Percentiles rank a stretch among this genome's conserved stretches.
phyloP scores from a whole-genome alignment of 768 basidiomycete species.

The Suillus sp. region DNA sequence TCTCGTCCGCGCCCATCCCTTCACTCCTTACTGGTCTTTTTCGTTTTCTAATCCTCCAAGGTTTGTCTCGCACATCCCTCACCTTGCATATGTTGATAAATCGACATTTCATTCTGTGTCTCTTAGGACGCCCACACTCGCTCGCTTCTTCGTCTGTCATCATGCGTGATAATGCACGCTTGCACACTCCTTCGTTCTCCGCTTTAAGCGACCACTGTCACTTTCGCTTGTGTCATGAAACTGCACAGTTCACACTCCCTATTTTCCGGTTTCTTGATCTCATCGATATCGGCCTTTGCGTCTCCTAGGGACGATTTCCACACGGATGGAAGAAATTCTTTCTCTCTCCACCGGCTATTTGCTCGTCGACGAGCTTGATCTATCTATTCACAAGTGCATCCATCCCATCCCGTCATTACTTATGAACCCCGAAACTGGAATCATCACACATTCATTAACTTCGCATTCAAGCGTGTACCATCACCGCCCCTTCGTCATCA shows the following conservation, averaged over 20 bases:
- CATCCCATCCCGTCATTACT: constrained; percentile 9
- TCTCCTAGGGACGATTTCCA: constrained; percentile 2
- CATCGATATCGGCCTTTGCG: background rate
- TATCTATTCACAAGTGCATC: constrained; percentile 5
- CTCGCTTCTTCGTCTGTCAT: constrained; percentile 14
- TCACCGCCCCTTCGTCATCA: background rate
- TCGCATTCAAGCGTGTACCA: constrained; percentile 1
- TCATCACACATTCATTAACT: constrained; percentile 9
- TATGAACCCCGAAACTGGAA: background rate
- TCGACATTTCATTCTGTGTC: background rate
- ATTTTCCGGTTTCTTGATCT: background rate
- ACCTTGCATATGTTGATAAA: background rate
- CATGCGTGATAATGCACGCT: constrained; percentile 7
- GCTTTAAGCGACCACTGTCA: background rate
- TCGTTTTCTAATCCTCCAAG: constrained; percentile 9
- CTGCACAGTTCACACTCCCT: constrained; percentile 6
- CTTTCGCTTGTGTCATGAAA: background rate
- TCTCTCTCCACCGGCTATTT: constrained; percentile 13
- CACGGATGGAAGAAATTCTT: constrained; percentile 1
- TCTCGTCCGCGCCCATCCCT: background rate
- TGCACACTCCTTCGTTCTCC: background rate
- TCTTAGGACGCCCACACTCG: constrained; percentile 3
- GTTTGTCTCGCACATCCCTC: constrained; percentile 14
- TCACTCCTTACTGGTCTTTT: background rate
- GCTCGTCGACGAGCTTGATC: constrained; percentile 4